Evolutionary conservation across 495 filamentous ascomycete species (phyloP), one percentile per base, ranked within the genome.

Genomic region (Evernia prunastri): DNA sequence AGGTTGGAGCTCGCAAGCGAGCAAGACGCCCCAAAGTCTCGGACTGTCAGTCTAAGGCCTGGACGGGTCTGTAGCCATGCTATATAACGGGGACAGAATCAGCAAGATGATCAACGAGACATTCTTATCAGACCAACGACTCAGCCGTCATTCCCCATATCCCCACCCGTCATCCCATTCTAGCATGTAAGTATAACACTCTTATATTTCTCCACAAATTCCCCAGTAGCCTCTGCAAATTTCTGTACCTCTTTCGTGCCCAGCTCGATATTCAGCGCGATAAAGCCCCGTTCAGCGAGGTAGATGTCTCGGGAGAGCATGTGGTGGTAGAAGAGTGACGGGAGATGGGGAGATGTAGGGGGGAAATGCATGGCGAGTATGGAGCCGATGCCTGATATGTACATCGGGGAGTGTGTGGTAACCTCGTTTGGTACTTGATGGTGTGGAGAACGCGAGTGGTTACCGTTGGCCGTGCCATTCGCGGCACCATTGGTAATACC

Each of bases 281-380:
- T 67, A n/a, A 73, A 74, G 13, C 71, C 71, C 18, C 71, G 56
- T 33, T 66, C 68, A 29, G 73, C 70, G 2, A 73, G 61, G 47
- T 73, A 73, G 29, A 75, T 72, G 12, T 64, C 66, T 23, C 66
- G n/a, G 12, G 69, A 67, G 4, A 74, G 66, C 70, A 73, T 72
- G 45, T 73, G 66, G 54, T 70, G 66, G 62, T 68, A 74, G 54
- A 69, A 72, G 4, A 74, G 42, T 4, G 65, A 66, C 36, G 61
- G 54, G 0, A 72, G 62, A 23, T 56, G 58, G 40, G 33, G 39
- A 66, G 63, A 29, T 63, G 58, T 56, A 73, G 39, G 40, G 42
- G 59, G 65, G 58, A 58, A 60, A 69, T 61, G 60, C 1, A 63
- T 56, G 3, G 60, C 36, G 39, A 63, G 60, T 18, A 63, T 63